Evolutionary conservation across 2,329 filamentous ascomycete genomes (phyloP).

Genomic region (Orbilia javanica): DNA sequence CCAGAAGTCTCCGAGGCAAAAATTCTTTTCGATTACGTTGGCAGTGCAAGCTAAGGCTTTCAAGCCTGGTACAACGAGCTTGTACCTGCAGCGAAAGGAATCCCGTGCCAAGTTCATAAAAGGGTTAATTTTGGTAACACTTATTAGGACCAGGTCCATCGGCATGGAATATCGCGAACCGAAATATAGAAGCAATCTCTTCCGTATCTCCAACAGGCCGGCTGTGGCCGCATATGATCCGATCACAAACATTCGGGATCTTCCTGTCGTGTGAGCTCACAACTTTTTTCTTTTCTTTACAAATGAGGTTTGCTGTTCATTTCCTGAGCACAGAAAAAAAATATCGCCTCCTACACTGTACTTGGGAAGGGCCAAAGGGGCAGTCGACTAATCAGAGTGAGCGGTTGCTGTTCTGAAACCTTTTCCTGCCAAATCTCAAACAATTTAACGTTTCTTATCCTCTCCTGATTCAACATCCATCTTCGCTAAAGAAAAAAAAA

Average conservation of each 20-base stretch:
- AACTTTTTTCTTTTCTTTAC: not conserved
- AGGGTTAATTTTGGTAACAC: slow-evolving; percentile 53
- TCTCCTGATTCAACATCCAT: slow-evolving; percentile 46
- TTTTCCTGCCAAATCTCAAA: slow-evolving; percentile 43
- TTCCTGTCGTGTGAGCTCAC: slow-evolving; percentile 17
- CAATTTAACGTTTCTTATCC: slow-evolving; percentile 46
- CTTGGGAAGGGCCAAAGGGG: slow-evolving; percentile 32
- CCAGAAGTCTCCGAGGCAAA: slow-evolving; percentile 47
- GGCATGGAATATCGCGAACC: slow-evolving; percentile 43
- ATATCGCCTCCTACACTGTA: slow-evolving; percentile 33
- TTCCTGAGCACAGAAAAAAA: not conserved
- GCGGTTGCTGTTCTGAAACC: slow-evolving; percentile 50
- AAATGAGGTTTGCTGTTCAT: slow-evolving; percentile 20
- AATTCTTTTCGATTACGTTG: slow-evolving; percentile 36
- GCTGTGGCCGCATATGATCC: slow-evolving; percentile 15
- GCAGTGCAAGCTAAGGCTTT: slow-evolving; percentile 26
- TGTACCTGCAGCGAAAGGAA: slow-evolving; percentile 56
- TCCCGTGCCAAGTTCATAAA: slow-evolving; percentile 35
- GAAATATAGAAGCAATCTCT: slow-evolving; percentile 17
- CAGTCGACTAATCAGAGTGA: slow-evolving; percentile 42
- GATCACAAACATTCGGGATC: slow-evolving; percentile 21
- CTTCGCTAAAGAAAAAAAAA: slow-evolving; percentile 1
- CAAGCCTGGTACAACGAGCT: slow-evolving; percentile 21
- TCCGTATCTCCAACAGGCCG: not conserved
- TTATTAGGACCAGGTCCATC: slow-evolving; percentile 5